Base-by-base conservation (phyloP, 2,329 filamentous ascomycete species). In the Akanthomyces dipterigenus region DNA sequence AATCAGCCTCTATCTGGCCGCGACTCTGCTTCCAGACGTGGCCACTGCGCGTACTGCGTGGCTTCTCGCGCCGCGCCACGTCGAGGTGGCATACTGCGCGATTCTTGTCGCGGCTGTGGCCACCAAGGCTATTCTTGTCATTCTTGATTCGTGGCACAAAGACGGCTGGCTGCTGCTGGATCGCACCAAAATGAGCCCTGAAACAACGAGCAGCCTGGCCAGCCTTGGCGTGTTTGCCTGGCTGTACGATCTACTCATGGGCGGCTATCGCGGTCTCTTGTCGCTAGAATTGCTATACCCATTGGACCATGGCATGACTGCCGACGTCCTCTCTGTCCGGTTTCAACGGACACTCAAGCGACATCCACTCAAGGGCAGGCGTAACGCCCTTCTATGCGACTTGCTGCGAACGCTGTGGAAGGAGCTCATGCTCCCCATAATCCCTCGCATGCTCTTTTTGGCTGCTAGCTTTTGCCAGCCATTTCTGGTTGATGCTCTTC, bases 381-480 rank as follows among this genome's bases (percentile, higher is more conserved):
- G 28, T 1, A 14, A 42, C 20, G 34, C 20, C 5, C 50, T 54
- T 7, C 9, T 42, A 3, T 42, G 11, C 5, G 20, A 6, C 20
- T 45, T 73, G 0, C 57, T 57, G 1, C 68, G 65, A 20, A 66
- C 71, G 0, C 62, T 74, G 1, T 64, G 64, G 1, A 65, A 70
- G 0, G 68, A 68, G 0, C 59, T 72, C 2, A 36, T 74, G 0
- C 50, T 74, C 1, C 72, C 73, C 0, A 61, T 75, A 2, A 64
- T 65, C 5, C 71, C 73, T 1, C 66, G 72, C 16, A 58, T 75
- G 12, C 68, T 70, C 1, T 61, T 73, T 7, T 66, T 72, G 5
- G 73, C 68, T 3, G 72, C 75, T 56, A 70, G 64, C 16, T 73
- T 75, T n/a, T 73, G 72, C 36, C 72, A 73, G 36, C 73, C 74